Evolutionary conservation across 1,284 basidiomycete species (phyloP).

Genomic region (Peniophora sp.): DNA sequence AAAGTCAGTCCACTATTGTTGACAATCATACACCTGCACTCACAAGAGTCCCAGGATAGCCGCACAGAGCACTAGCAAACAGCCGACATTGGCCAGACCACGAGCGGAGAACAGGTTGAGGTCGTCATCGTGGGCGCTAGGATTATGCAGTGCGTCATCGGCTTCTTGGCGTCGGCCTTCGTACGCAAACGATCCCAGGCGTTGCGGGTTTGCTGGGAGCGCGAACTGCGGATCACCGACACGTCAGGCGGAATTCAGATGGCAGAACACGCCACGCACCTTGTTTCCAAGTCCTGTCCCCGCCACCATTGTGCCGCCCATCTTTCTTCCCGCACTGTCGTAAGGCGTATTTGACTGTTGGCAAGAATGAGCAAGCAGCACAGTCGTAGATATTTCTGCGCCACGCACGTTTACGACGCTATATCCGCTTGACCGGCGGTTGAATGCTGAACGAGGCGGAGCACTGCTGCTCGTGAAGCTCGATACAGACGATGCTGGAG

Average conservation of each 20-base stretch:
- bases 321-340: neutral
- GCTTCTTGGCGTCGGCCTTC: slow-evolving; percentile 43
- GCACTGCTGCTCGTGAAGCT: neutral
- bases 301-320: neutral
- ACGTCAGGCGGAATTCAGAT: neutral
- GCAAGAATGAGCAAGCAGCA: neutral
- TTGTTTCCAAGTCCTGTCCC: neutral
- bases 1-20: neutral
- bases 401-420: neutral
- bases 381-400: neutral
- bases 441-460: neutral
- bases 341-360: neutral
- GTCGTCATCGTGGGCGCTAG: slow-evolving; percentile 65
- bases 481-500: neutral
- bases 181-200: slow-evolving; percentile 46
- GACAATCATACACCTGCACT: slow-evolving; percentile 17
- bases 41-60: slow-evolving; percentile 70
- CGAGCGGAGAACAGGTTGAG: slow-evolving; percentile 61
- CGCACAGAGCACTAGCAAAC: slow-evolving; percentile 53
- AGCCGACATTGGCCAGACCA: slow-evolving; percentile 73
- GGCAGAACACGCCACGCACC: neutral
- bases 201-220: slow-evolving; percentile 16
- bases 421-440: neutral
- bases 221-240: neutral
- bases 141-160: slow-evolving; percentile 70